Evolutionary conservation across 805 yeast genomes (phyloP), one percentile per base, ranked within the genome.

Genomic region (Barnettozyma sucrosica): DNA sequence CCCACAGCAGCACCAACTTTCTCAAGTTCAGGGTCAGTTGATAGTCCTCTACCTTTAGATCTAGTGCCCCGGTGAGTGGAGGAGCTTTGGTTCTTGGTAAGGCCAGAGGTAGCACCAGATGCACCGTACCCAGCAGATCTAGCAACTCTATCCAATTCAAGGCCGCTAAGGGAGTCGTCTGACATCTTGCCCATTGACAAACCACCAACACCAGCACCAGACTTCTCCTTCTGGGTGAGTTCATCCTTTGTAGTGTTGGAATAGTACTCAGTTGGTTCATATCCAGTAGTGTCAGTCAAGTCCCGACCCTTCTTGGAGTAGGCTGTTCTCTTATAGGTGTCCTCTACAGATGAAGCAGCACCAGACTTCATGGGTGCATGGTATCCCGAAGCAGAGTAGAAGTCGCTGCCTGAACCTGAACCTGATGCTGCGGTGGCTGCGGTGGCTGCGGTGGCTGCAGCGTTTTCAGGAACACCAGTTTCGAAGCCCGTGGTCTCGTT

Each of bases 221-320:
- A 8, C 32, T 50, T 41, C 16, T 43, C 49, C 32, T 44, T 49
- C 5, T 42, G 38, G 21, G 20, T 10, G 14, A 16, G 23, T 4
- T 30, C 37, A 25, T 44, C 44, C 14, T 38, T 33, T 16, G 49
- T 28, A n/a, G 50, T 36, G 19, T 49, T 48, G 3, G 43, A 21
- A 34, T 55, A 57, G 46, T 57, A 55, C 7, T 32, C 30, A 10
- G 61, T 56, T 36, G 59, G 54, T 25, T 49, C 55, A 39, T 54
- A 57, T 9, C 55, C 57, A 3, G 43, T 8, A 13, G 59, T 55
- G 26, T 45, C 25, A 2, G 59, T 55, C 46, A 53, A 36, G 28
- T 57, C 49, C 18, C 36, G 37, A 32, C 11, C 26, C 34, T 47
- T 46, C 7, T 40, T 45, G n/a, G 42, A 16, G 9, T 48, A 43